phyloP scores from a whole-genome alignment of 2,329 filamentous ascomycete species.

The Hirsutella rhossiliensis region DNA sequence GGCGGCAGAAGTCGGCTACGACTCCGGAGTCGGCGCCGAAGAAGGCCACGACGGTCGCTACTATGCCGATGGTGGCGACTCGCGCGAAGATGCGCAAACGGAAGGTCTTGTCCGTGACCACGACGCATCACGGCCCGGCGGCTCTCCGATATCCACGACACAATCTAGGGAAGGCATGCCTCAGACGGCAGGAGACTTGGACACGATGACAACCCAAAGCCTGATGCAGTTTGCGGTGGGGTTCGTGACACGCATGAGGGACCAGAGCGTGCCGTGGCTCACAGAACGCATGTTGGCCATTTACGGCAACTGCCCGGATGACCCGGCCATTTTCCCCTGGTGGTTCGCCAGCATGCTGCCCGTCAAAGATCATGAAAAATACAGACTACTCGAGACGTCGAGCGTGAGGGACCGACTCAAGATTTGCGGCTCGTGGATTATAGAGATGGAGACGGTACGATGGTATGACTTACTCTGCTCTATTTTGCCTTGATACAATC shows the following conservation, averaged over 20 bases:
- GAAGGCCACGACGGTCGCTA: neutral
- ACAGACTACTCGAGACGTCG: constrained; percentile 57
- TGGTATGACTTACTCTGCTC: constrained; percentile 44
- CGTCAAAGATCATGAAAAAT: constrained; percentile 67
- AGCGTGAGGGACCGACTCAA: constrained; percentile 75
- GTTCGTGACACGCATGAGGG: constrained; percentile 59
- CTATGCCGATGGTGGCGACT: no score
- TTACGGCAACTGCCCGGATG: constrained; percentile 66
- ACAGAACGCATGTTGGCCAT: constrained; percentile 58
- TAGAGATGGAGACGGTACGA: constrained; percentile 55
- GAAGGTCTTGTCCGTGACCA: no score
- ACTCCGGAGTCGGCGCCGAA: neutral
- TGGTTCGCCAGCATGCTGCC: constrained; percentile 82
- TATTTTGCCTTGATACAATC: neutral
- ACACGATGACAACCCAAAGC: constrained; percentile 53
- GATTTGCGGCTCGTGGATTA: constrained; percentile 70
- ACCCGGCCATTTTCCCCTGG: constrained; percentile 71
- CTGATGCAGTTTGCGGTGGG: constrained; percentile 52
- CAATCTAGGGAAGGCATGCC: neutral
- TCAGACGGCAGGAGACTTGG: constrained; percentile 6
- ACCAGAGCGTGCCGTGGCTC: constrained; percentile 61
- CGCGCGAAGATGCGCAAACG: neutral
- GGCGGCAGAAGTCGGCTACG: constrained; percentile 40
- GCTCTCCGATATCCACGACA: neutral
- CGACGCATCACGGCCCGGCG: neutral